Conservation (phyloP, 306 rosid species). For the Cicer chorassanicum region DNA sequence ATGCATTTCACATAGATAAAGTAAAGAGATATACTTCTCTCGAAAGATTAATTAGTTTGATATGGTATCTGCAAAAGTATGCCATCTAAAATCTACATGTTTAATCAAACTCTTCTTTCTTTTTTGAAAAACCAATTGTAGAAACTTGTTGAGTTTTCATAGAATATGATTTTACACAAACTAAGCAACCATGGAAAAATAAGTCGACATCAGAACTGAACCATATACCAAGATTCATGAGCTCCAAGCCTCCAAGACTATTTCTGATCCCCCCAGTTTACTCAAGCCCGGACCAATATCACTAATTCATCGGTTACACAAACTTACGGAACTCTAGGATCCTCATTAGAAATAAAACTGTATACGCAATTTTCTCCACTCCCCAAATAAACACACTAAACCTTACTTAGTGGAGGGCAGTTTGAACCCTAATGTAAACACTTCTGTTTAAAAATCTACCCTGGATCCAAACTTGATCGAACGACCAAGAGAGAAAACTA, state of each 20-base stretch:
- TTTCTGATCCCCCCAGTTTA: neutral
- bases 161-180: conserved; percentile 6
- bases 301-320: conserved; percentile 17
- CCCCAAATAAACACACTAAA: neutral
- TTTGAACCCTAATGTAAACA: neutral
- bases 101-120: neutral
- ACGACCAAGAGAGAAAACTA: conserved; percentile 40
- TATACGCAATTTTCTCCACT: neutral
- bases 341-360: conserved; percentile 4
- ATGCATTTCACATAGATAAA: neutral
- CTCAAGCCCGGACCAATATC: conserved; percentile 19
- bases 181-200: conserved; percentile 10
- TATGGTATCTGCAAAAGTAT: too few relatives aligned
- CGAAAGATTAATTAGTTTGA: too few relatives aligned
- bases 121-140: neutral
- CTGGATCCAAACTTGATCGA: neutral
- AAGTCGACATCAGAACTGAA: conserved; percentile 9
- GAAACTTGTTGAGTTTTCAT: conserved; percentile 1
- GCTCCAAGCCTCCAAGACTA: conserved; percentile 21
- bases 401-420: neutral
- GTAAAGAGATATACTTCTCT: too few relatives aligned
- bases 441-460: conserved; percentile 2
- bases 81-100: neutral
- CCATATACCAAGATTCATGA: conserved; percentile 27
- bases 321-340: neutral